Percentiles rank a stretch among this genome's conserved stretches.
These are phyloP conservation scores for Ogataea paraovalis DNA, from an alignment of 805 yeast species.

Conservation along the genomic window DNA sequence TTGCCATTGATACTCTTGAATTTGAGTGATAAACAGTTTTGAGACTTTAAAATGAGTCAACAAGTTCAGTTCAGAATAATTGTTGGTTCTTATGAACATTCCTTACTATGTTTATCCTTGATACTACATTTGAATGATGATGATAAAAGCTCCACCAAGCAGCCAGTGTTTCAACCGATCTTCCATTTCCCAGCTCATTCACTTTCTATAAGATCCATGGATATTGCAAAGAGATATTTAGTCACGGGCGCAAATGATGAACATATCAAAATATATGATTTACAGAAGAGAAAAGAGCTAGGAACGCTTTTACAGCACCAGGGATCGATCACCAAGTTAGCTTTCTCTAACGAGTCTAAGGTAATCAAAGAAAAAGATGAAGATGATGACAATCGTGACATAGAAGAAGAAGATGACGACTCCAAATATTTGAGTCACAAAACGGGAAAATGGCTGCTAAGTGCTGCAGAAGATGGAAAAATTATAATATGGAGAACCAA, in stretches of 20 bases:
- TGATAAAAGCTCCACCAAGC: constrained; percentile 27
- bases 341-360: constrained; percentile 55
- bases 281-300: constrained; percentile 88
- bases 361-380: constrained; percentile 9
- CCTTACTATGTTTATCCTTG: constrained; percentile 76
- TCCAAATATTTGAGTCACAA: constrained; percentile 28
- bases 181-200: constrained; percentile 96
- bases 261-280: constrained; percentile 88
- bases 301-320: constrained; percentile 85
- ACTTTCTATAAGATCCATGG: constrained; percentile 79
- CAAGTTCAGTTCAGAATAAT: constrained; percentile 63
- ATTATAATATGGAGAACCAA: constrained; percentile 91
- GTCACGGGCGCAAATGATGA: constrained; percentile 96
- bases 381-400: constrained; percentile 18
- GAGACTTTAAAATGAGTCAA: constrained; percentile 2
- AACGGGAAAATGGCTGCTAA: constrained; percentile 83
- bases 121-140: constrained; percentile 41
- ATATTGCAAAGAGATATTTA: constrained; percentile 74
- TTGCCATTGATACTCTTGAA: no score
- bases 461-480: constrained; percentile 88
- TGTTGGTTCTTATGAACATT: constrained; percentile 96
- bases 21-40: no score
- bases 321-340: constrained; percentile 78
- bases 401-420: constrained; percentile 3
- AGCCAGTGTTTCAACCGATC: constrained; percentile 81